These are phyloP conservation scores for Kwoniella dendrophila DNA, from an alignment of 768 basidiomycete species.

Conservation along the genomic window DNA sequence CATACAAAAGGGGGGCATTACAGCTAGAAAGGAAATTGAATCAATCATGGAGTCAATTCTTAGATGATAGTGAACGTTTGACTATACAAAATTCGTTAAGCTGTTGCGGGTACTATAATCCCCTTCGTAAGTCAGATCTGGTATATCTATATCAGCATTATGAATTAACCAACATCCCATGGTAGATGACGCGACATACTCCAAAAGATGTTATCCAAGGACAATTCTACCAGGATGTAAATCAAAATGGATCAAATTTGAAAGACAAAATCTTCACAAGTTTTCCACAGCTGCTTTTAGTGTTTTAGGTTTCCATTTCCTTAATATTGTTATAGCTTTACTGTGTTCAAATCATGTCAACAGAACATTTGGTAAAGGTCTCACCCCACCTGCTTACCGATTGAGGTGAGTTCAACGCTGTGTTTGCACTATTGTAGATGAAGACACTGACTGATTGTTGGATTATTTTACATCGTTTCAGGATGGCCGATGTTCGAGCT, in stretches of 20 bases:
- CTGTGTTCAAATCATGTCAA: conserved; percentile 71
- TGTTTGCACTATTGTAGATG: no score
- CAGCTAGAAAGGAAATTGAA: conserved; percentile 70
- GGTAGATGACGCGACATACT: conserved; percentile 63
- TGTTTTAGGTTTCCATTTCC: conserved; percentile 65
- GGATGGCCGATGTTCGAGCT: conserved; percentile 45
- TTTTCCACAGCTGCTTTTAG: conserved; percentile 64
- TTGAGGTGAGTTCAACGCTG: conserved; percentile 54
- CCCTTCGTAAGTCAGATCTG: conserved; percentile 58
- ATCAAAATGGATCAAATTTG: conserved; percentile 63
- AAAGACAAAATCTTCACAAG: conserved; percentile 59
- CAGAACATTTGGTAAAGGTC: conserved; percentile 66
- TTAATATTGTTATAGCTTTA: conserved; percentile 65
- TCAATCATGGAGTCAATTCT: conserved; percentile 68
- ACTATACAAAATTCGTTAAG: conserved; percentile 64
- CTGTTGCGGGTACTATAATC: conserved; percentile 70
- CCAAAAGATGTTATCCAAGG: conserved; percentile 66
- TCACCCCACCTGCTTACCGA: conserved; percentile 66
- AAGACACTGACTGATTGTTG: not conserved
- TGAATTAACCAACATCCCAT: not conserved
- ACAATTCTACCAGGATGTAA: conserved; percentile 71
- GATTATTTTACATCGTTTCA: not conserved
- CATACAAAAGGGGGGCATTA: conserved; percentile 66
- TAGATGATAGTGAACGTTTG: conserved; percentile 63
- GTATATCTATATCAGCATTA: not conserved